Base-by-base conservation (phyloP, 371 early-diverging fungal genomes). In the Syncephalastrum contaminatum region DNA sequence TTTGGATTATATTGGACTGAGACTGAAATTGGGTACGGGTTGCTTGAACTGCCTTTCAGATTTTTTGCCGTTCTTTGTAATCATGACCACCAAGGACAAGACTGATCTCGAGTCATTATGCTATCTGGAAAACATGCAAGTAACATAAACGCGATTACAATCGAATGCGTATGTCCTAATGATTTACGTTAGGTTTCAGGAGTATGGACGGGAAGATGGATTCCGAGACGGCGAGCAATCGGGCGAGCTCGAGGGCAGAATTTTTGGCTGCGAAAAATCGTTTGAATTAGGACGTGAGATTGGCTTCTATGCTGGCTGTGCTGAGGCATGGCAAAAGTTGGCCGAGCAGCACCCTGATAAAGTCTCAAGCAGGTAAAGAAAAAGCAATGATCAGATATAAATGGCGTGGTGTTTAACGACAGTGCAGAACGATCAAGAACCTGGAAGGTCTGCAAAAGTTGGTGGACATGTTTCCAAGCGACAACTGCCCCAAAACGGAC, bases 291-390 rank as follows among this genome's bases (percentile, higher is more conserved):
- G 86, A 20, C 76, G 75, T 30, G 91, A 90, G 60, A 71, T 89
- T 52, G 89, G 89, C 18, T 89, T 84, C 56, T 90, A 89, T 64
- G 64, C 72, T 4, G 91, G 91, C 10, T 85, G 87, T 58, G 83
- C 79, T 13, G 75, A 84, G 41, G 62, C 77, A 47, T 90, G 91
- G 91, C 66, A 73, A 13, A 48, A 69, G 12, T 55, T 85, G 21
- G 60, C 62, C 4, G 22, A 51, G 12, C 27, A 56, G 19, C 70
- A 75, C 44, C 70, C 78, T 0, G 79, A 81, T 3, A 64, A 60
- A 21, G 63, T 80, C 15, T 63, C 78, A 15, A 60, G 70, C 30
- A 78, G 70, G 80, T 79, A 79, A 65, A 57, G 27, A 50, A 13
- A 30, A 18, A 50, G 2, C 4, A 24, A 24, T 25, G 25, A n/a